phyloP scores from a whole-genome alignment of 257 asterid species.

The Euphrasia confusa region DNA sequence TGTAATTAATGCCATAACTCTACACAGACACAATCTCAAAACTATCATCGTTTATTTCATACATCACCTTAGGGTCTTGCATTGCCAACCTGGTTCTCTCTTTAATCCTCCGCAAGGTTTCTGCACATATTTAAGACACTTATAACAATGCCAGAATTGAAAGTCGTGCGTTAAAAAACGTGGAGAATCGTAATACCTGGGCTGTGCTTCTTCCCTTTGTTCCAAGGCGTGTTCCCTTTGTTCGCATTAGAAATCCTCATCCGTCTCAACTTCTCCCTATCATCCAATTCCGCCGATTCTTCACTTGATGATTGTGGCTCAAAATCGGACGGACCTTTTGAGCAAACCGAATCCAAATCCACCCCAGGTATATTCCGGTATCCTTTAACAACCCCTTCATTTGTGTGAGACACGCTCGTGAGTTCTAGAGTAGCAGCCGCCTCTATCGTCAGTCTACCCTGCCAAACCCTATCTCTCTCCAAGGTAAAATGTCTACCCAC shows the following conservation, averaged over 20 bases:
- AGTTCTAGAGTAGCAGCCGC: slow-evolving; percentile 71
- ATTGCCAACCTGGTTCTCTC: slow-evolving; percentile 90
- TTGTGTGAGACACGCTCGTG: slow-evolving; percentile 27
- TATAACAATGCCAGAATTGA: slow-evolving; percentile 8
- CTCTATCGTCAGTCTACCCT: slow-evolving; percentile 50
- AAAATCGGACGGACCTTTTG: slow-evolving; percentile 21
- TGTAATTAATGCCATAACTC: neutral
- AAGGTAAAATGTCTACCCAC: slow-evolving; percentile 25
- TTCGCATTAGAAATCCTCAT: slow-evolving; percentile 89
- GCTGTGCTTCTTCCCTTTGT: slow-evolving; percentile 87
- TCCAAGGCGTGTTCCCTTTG: slow-evolving; percentile 95
- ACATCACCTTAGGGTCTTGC: slow-evolving; percentile 99
- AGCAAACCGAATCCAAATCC: slow-evolving; percentile 38
- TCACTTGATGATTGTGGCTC: slow-evolving; percentile 42
- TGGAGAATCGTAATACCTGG: slow-evolving; percentile 48
- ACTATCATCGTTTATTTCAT: slow-evolving; percentile 51
- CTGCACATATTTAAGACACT: slow-evolving; percentile 42
- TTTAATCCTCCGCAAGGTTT: slow-evolving; percentile 68
- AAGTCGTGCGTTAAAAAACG: neutral
- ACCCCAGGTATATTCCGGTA: slow-evolving; percentile 34
- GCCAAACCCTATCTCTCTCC: slow-evolving; percentile 35
- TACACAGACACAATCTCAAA: neutral
- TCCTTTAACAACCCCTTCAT: slow-evolving; percentile 28
- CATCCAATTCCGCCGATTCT: slow-evolving; percentile 47
- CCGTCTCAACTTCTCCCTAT: slow-evolving; percentile 79